Percentiles rank a stretch among this genome's conserved stretches.
These are phyloP conservation scores for Suillus luteus DNA, from an alignment of 768 basidiomycete species.

Conservation along the genomic window DNA sequence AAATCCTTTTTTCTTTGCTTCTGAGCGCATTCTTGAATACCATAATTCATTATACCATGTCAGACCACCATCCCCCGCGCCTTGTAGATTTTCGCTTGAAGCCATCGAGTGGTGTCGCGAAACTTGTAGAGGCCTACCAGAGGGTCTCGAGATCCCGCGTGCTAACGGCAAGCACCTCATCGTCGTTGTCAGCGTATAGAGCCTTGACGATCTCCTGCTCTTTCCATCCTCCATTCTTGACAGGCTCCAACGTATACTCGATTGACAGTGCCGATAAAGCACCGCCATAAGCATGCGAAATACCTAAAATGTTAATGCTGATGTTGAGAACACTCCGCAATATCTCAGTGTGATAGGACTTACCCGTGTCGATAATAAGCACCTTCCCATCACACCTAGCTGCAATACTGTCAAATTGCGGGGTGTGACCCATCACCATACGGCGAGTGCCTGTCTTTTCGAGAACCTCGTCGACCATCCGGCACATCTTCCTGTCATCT, in stretches of 20 bases:
- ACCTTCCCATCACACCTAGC: constrained; percentile 89
- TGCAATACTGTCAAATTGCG: constrained; percentile 84
- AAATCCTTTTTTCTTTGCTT: neutral
- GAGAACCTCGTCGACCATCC: constrained; percentile 68
- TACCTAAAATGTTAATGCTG: constrained; percentile 49
- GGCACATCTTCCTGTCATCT: constrained; percentile 68
- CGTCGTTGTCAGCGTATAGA: constrained; percentile 34
- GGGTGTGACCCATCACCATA: constrained; percentile 97
- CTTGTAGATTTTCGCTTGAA: neutral
- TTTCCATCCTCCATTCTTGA: constrained; percentile 37
- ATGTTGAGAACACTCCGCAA: constrained; percentile 16
- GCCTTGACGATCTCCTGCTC: constrained; percentile 41
- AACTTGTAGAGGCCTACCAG: constrained; percentile 11
- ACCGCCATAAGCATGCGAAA: constrained; percentile 95
- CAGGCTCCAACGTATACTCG: constrained; percentile 77
- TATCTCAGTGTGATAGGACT: constrained; percentile 12
- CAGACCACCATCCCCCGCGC: neutral
- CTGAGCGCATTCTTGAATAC: neutral
- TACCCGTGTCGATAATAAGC: constrained; percentile 94
- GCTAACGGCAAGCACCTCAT: constrained; percentile 29
- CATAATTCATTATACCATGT: neutral
- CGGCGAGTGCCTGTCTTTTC: constrained; percentile 77
- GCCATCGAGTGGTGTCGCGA: neutral
- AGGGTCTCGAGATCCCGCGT: constrained; percentile 30
- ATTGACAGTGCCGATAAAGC: constrained; percentile 86